These are phyloP conservation scores for Leccinum subspadiceum DNA, from an alignment of 1,284 basidiomycete species.

Conservation along the genomic window DNA sequence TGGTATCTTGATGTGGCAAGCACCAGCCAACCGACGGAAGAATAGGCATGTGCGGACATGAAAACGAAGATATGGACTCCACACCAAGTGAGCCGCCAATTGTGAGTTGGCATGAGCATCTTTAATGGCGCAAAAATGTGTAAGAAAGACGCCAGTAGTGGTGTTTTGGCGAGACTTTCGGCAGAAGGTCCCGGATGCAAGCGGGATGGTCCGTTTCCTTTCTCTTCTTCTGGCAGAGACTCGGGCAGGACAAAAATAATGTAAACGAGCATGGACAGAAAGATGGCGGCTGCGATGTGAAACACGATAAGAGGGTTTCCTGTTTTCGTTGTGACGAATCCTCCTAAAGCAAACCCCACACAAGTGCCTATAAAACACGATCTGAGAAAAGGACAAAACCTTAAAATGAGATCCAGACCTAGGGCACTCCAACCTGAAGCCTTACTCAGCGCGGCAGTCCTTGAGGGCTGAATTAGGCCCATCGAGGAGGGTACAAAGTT, in stretches of 20 bases:
- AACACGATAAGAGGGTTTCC: conserved; percentile 29
- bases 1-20: conserved; percentile 25
- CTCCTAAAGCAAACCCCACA: conserved; percentile 31
- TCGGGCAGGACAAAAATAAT: conserved; percentile 30
- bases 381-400: neutral
- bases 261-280: conserved; percentile 22
- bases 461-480: conserved; percentile 10
- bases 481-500: neutral
- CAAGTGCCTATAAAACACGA: conserved; percentile 20
- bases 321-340: conserved; percentile 29
- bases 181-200: conserved; percentile 4
- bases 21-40: conserved; percentile 23
- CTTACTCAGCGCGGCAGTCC: conserved; percentile 31
- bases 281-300: conserved; percentile 20
- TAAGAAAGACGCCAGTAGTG: neutral
- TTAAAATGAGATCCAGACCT: conserved; percentile 14
- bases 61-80: conserved; percentile 27
- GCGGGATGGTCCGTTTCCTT: conserved; percentile 22
- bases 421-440: conserved; percentile 30
- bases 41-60: conserved; percentile 21
- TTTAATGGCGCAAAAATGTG: conserved; percentile 28
- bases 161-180: neutral
- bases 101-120: conserved; percentile 25
- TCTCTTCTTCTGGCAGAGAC: conserved; percentile 29
- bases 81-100: conserved; percentile 34